Evolutionary conservation across 2,329 filamentous ascomycete species (phyloP), one percentile per base, ranked within the genome.

Genomic region (Claviceps pazoutovae): DNA sequence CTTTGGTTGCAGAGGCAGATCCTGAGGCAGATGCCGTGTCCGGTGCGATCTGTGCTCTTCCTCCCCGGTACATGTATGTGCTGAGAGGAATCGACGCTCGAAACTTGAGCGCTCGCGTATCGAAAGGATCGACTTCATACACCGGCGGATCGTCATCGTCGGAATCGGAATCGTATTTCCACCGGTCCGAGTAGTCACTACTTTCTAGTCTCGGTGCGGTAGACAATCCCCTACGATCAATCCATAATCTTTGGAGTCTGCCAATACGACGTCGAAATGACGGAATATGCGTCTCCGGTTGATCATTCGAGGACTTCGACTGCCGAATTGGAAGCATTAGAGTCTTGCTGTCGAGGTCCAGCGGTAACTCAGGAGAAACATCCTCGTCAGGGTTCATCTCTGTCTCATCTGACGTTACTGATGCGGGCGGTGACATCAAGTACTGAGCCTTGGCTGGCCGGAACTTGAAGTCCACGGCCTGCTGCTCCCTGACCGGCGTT

Each of bases 111-210:
- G 78, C 75, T 21, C 71, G 70, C 16, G 74, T 76, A 59, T 79
- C 78, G 58, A 76, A 83, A 39, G 84, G 86, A 63, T 95, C 88
- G 53, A 90, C 76, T 51, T 83, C 78, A 71, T 89, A 89, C 54
- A 82, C 74, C 23, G 83, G 75, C 51, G 83, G 79, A 53, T 89
- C 86, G 50, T 90, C 85, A 46, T 94, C 88, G 57, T 91, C 88
- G 55, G 89, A 87, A 60, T 95, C 87, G 26, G 84, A 83, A 62
- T 94, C 88, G 69, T 88, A 95, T 68, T 89, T 94, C 78, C 86
- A 95, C 55, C 83, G 79, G 63, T 91, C 86, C 26, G 68, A 71
- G 52, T 75, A 68, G 48, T 73, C 64, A 23, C 67, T 65, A 45
- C 65, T 61, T 41, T 75, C 68, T 21, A 45, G 53, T 61, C 68